Conservation (phyloP, 1,284 basidiomycete genomes). For the Bjerkandera adusta region DNA sequence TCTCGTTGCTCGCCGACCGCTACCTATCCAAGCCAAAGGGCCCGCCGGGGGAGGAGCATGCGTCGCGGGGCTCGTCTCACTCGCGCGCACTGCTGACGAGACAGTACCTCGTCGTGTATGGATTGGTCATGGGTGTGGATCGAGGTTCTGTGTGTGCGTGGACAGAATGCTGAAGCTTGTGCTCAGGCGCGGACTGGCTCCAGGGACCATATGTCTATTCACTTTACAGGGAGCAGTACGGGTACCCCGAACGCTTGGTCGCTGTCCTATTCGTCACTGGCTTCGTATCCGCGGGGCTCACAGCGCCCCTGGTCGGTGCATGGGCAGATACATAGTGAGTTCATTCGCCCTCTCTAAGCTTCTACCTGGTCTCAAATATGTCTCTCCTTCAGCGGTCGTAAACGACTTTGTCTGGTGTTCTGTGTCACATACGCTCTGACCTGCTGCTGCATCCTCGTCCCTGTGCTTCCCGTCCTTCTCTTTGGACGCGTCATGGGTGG, state of each 20-base stretch:
- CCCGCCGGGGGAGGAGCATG: slow-evolving; percentile 23
- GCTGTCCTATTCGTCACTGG: slow-evolving; percentile 72
- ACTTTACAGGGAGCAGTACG: slow-evolving; percentile 67
- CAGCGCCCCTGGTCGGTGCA: slow-evolving; percentile 66
- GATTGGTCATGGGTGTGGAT: slow-evolving; percentile 67
- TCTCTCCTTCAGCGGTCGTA: slow-evolving; percentile 51
- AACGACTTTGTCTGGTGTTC: slow-evolving; percentile 62
- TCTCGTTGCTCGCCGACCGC: slow-evolving; percentile 47
- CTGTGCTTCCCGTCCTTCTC: slow-evolving; percentile 55
- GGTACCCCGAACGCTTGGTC: slow-evolving; percentile 58
- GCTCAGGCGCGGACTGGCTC: slow-evolving; percentile 71
- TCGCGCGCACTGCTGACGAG: slow-evolving; percentile 41
- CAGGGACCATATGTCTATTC: slow-evolving; percentile 77
- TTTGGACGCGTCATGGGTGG: slow-evolving; percentile 64
- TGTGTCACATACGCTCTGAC: slow-evolving; percentile 61
- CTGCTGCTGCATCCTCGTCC: slow-evolving; percentile 56
- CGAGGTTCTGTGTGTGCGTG: neutral
- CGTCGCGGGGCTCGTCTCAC: slow-evolving; percentile 16
- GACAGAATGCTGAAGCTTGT: slow-evolving; percentile 6
- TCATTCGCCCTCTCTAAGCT: neutral
- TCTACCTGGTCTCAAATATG: neutral
- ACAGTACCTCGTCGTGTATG: slow-evolving; percentile 67
- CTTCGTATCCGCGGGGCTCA: slow-evolving; percentile 65
- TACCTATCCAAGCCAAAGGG: slow-evolving; percentile 34
- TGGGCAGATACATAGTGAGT: slow-evolving; percentile 76